Evolutionary conservation across 495 filamentous ascomycete genomes (phyloP).

Genomic region (Penicillium manginii): DNA sequence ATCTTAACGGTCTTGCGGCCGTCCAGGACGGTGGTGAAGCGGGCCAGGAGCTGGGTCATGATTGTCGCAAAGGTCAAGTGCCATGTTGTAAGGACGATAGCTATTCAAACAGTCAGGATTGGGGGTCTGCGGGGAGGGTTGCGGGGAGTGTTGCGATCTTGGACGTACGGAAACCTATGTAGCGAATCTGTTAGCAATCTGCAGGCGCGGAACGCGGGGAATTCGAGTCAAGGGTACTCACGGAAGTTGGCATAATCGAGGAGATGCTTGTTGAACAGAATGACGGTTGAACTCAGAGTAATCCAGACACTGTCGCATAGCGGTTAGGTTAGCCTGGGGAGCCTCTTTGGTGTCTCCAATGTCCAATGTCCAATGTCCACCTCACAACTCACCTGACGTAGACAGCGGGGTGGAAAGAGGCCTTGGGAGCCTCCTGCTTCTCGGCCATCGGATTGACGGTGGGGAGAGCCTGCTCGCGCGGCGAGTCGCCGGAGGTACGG

Average conservation of each 20-base stretch:
- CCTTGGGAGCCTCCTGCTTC: conserved; percentile 65
- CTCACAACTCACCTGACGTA: conserved; percentile 77
- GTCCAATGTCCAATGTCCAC: neutral
- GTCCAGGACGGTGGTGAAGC: conserved; percentile 82
- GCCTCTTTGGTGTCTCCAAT: too few relatives aligned
- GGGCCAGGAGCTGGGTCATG: conserved; percentile 88
- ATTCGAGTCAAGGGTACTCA: conserved; percentile 50
- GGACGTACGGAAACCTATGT: conserved; percentile 47
- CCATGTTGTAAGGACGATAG: conserved; percentile 88
- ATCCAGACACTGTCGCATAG: conserved; percentile 78
- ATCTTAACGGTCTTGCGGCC: conserved; percentile 90
- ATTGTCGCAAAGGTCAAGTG: conserved; percentile 86
- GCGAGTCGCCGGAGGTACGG: conserved; percentile 74
- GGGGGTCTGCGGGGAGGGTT: conserved; percentile 11
- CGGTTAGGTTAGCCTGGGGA: neutral
- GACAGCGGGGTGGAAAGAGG: conserved; percentile 76
- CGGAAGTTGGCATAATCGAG: conserved; percentile 81
- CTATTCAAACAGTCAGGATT: conserved; percentile 25
- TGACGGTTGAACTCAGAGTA: conserved; percentile 84
- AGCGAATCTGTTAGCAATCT: conserved; percentile 8
- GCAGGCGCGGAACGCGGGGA: neutral
- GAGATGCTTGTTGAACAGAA: conserved; percentile 99
- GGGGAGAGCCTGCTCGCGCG: conserved; percentile 70
- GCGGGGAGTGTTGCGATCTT: neutral
- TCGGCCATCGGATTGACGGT: conserved; percentile 75